Percentiles rank a stretch among this genome's conserved stretches.
phyloP scores from a whole-genome alignment of 768 basidiomycete genomes.

The Udeniomyces megalosporus region DNA sequence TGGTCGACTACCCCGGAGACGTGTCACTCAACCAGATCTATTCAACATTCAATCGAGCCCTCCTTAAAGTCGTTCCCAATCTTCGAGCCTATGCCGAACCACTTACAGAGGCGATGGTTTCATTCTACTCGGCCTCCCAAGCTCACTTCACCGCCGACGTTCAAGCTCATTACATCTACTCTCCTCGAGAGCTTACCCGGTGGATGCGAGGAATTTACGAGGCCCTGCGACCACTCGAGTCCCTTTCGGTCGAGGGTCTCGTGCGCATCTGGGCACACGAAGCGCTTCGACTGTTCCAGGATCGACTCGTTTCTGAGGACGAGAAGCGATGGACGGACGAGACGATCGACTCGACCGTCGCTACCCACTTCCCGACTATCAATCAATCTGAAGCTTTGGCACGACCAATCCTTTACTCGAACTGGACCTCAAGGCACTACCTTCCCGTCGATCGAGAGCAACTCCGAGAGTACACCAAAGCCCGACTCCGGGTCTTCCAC shows the following conservation, averaged over 20 bases:
- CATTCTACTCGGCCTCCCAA: slow-evolving; percentile 86
- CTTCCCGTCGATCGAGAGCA: slow-evolving; percentile 85
- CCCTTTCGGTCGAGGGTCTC: slow-evolving; percentile 82
- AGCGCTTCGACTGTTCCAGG: slow-evolving; percentile 90
- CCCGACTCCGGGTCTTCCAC: slow-evolving; percentile 91
- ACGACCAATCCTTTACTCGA: slow-evolving; percentile 90
- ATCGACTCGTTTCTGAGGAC: slow-evolving; percentile 81
- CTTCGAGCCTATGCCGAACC: slow-evolving; percentile 83
- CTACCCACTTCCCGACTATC: slow-evolving; percentile 86
- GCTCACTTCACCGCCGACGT: slow-evolving; percentile 84
- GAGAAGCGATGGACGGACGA: slow-evolving; percentile 94
- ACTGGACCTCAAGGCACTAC: slow-evolving; percentile 97
- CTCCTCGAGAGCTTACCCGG: slow-evolving; percentile 92
- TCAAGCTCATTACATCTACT: slow-evolving; percentile 99
- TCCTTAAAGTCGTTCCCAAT: slow-evolving; percentile 87
- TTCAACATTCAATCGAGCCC: slow-evolving; percentile 88
- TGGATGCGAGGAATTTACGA: slow-evolving; percentile 97
- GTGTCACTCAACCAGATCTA: slow-evolving; percentile 95
- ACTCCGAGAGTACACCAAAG: slow-evolving; percentile 90
- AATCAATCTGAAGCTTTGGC: slow-evolving; percentile 66
- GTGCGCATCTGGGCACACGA: slow-evolving; percentile 98
- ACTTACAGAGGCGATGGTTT: slow-evolving; percentile 93
- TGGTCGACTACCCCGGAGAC: slow-evolving; percentile 99
- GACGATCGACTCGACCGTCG: slow-evolving; percentile 63
- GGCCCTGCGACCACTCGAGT: slow-evolving; percentile 82